Evolutionary conservation across 352 stramenopile species (phyloP).

Genomic region (Phytopythium delawarense): DNA sequence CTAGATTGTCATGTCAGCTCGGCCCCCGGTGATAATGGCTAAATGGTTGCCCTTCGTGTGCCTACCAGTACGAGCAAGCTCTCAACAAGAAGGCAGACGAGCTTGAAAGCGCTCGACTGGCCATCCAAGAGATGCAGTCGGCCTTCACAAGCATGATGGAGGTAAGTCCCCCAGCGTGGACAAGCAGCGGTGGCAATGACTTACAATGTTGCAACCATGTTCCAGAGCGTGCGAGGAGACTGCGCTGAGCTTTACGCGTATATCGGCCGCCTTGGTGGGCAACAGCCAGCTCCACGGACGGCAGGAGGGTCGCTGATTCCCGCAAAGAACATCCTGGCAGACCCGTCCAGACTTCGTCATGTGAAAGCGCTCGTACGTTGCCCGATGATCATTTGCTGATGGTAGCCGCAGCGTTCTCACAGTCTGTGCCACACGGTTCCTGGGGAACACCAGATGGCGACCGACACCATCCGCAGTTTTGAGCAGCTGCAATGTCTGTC

Average conservation of each 20-base stretch:
- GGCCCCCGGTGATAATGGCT: background rate
- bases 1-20: no score
- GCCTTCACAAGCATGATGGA: constrained; percentile 38
- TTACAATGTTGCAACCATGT: background rate
- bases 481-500: constrained; percentile 13
- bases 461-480: constrained; percentile 24
- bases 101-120: constrained; percentile 23
- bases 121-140: constrained; percentile 34
- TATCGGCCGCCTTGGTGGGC: constrained; percentile 32
- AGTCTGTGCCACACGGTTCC: background rate
- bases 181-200: background rate
- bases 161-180: constrained; percentile 16
- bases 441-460: constrained; percentile 33
- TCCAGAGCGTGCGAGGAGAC: constrained; percentile 57
- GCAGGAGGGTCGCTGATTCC: constrained; percentile 1
- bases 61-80: constrained; percentile 52
- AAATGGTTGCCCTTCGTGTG: background rate
- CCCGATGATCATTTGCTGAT: background rate
- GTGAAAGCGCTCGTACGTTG: constrained; percentile 62
- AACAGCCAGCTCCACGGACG: constrained; percentile 17
- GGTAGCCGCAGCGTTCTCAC: background rate
- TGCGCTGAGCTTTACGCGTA: constrained; percentile 70
- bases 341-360: constrained; percentile 58
- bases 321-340: constrained; percentile 75
- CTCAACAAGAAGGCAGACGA: constrained; percentile 50